phyloP scores from a whole-genome alignment of 2,329 filamentous ascomycete genomes.

The Didymosphaeria variabile region DNA sequence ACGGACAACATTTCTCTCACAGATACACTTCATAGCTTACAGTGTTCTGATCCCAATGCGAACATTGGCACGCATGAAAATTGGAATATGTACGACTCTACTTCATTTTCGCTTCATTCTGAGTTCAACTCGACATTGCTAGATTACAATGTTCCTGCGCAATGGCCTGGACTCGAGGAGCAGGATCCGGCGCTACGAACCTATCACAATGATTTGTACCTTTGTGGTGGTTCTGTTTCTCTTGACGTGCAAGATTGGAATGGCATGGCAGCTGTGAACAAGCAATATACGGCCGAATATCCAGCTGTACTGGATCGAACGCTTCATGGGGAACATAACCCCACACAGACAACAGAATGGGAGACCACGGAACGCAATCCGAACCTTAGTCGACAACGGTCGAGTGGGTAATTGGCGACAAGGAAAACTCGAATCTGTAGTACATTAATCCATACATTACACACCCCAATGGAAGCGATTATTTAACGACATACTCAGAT shows the following conservation, averaged over 20 bases:
- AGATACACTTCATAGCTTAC: not conserved
- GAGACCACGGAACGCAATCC: not conserved
- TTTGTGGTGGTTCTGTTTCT: conserved; percentile 1
- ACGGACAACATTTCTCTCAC: not conserved
- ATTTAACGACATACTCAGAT: not conserved
- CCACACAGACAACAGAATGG: not conserved
- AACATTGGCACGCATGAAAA: not conserved
- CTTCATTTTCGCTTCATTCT: not conserved
- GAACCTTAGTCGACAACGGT: not conserved
- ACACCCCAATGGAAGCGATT: not conserved
- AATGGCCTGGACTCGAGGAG: not conserved
- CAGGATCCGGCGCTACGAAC: not conserved
- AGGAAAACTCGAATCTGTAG: no score
- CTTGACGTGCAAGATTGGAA: not conserved
- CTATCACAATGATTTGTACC: conserved; percentile 1
- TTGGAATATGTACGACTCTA: not conserved
- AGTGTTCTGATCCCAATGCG: not conserved
- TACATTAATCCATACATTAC: not conserved
- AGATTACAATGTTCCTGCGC: not conserved
- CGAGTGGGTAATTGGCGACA: not conserved
- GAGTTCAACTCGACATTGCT: not conserved
- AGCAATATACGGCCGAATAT: not conserved
- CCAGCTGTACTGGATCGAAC: not conserved
- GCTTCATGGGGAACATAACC: not conserved
- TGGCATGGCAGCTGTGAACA: not conserved